Base-by-base conservation (phyloP, 768 basidiomycete species). In the Boletus eberwhitei region DNA sequence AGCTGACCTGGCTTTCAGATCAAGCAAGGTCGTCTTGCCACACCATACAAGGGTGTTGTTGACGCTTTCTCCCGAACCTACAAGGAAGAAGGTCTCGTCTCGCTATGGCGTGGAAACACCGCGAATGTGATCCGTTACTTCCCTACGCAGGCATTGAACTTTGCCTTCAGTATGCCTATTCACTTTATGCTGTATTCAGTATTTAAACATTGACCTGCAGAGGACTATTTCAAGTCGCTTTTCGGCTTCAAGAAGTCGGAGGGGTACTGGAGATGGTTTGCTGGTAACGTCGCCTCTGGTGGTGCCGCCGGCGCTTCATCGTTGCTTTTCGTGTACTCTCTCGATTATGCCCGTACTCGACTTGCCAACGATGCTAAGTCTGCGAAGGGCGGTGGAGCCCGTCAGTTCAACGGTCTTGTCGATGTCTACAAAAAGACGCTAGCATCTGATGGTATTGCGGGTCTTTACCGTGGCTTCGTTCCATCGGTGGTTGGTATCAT, bases 61-160 rank as follows among this genome's bases (percentile, higher is more conserved):
- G 97, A 98, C 77, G 97, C 95, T 65, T 97, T 97, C 72, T 38
- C 62, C 59, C 91, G 97, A 62, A 98, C 95, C 55, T 96, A 95
- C 83, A 77, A 74, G 63, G 96, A 98, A 16, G 97, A 99, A 82
- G 97, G 97, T 74, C 77, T 97, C 50, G 81, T 93, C 59, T 90
- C 97, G 21, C 80, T 99, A 70, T 98, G 97, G 97, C 81, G 97
- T 79, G 97, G 97, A 76, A 99, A 99, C 87, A 98, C 96, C 55
- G 96, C 97, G 84, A 99, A 99, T 79, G 97, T 99, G 78, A 97
- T 99, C 80, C 95, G 97, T 74, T 99, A 99, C 90, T 99, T 99
- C 93, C 97, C 97, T 49, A 99, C 97, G 54, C 96, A 99, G 75
- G 97, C 97, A 38, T 78, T 98, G 67, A 99, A 99, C 90, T 98